Percentiles rank a stretch among this genome's conserved stretches.
These are phyloP conservation scores for Kodamaea hsintzibuensis DNA, from an alignment of 805 yeast species.

Conservation along the genomic window DNA sequence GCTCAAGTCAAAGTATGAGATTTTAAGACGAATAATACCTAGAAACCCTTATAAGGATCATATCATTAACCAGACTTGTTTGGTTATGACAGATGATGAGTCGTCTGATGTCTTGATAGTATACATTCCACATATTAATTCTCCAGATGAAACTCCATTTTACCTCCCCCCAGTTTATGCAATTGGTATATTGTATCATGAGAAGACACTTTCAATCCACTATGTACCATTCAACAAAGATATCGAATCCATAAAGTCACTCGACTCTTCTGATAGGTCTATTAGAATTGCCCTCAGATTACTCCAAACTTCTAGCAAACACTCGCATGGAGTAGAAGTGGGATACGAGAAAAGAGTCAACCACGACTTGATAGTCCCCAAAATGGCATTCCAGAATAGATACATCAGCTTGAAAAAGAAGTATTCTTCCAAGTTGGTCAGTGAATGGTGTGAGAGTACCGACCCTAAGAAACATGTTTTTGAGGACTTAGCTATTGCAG, in stretches of 20 bases:
- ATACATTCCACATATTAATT: conserved; percentile 74
- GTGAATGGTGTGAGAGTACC: conserved; percentile 88
- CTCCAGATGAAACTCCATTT: conserved; percentile 69
- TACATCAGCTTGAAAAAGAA: conserved; percentile 80
- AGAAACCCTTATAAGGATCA: conserved; percentile 86
- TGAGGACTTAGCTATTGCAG: conserved; percentile 95
- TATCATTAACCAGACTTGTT: conserved; percentile 83
- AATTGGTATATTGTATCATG: conserved; percentile 64
- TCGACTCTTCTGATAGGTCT: conserved; percentile 57
- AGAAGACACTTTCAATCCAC: conserved; percentile 60
- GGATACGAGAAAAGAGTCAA: conserved; percentile 88
- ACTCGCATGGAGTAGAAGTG: conserved; percentile 76
- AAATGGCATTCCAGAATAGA: conserved; percentile 77
- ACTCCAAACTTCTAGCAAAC: conserved; percentile 77
- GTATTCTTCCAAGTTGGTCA: conserved; percentile 73
- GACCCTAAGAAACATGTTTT: conserved; percentile 95
- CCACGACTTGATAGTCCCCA: conserved; percentile 84
- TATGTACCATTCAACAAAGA: conserved; percentile 60
- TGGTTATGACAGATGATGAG: conserved; percentile 38
- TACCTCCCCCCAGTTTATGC: conserved; percentile 85
- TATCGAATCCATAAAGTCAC: conserved; percentile 19
- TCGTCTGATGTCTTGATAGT: conserved; percentile 50
- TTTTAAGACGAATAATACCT: conserved; percentile 87
- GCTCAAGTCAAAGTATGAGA: conserved; percentile 43
- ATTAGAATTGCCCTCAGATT: conserved; percentile 81